Conservation (phyloP, 2,329 filamentous ascomycete genomes). For the Aurifilum marmelostoma region DNA sequence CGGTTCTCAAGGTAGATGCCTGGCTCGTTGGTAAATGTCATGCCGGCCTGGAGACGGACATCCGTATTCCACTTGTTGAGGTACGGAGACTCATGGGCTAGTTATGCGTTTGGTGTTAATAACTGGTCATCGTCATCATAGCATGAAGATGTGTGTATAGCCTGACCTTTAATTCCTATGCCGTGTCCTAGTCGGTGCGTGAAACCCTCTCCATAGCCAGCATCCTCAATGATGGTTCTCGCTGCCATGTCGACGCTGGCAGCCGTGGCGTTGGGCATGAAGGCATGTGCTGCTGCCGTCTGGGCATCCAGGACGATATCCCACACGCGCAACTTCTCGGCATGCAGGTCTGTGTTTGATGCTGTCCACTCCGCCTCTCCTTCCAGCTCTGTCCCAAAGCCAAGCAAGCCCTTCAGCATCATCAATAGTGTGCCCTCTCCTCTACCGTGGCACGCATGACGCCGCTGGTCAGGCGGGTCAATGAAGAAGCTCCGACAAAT, state of each 20-base stretch:
- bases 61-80: slow-evolving; percentile 63
- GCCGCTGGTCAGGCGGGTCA: slow-evolving; percentile 35
- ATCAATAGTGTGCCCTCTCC: not conserved
- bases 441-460: not conserved
- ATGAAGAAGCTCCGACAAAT: slow-evolving; percentile 66
- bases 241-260: slow-evolving; percentile 65
- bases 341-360: slow-evolving; percentile 34
- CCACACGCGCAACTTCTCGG: slow-evolving; percentile 62
- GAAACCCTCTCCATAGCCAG: slow-evolving; percentile 62
- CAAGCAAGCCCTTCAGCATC: not conserved
- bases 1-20: slow-evolving; percentile 63
- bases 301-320: slow-evolving; percentile 65
- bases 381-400: not conserved
- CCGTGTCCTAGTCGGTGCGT: slow-evolving; percentile 67
- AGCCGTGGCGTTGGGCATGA: slow-evolving; percentile 56
- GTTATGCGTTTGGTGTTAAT: not conserved
- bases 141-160: not conserved
- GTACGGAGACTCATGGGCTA: slow-evolving; percentile 65
- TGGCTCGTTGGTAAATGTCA: slow-evolving; percentile 67
- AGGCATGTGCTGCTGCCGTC: slow-evolving; percentile 53
- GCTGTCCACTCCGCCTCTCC: not conserved
- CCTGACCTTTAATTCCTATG: slow-evolving; percentile 62
- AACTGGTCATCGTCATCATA: not conserved
- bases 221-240: slow-evolving; percentile 57
- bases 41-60: slow-evolving; percentile 53